Conservation (phyloP, 192 early-diverging fungal species). For the Coemansia sp. region DNA sequence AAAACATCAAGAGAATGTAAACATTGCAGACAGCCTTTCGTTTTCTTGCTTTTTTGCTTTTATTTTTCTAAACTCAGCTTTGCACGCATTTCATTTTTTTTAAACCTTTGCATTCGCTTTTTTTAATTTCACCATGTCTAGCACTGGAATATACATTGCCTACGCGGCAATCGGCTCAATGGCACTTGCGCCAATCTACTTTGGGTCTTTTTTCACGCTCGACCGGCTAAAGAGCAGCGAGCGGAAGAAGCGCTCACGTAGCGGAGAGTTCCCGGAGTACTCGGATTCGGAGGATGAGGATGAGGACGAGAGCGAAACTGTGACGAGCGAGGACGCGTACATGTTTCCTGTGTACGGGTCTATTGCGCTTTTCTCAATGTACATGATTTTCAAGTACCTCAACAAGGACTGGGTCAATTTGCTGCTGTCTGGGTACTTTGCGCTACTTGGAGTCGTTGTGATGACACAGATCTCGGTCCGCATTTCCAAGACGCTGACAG, state of each 20-base stretch:
- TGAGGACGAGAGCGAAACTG: conserved; percentile 73
- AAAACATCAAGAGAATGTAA: too few species aligned
- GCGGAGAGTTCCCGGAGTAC: conserved; percentile 41
- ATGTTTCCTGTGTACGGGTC: conserved; percentile 94
- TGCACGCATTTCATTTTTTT: too few species aligned
- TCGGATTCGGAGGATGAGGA: conserved; percentile 69
- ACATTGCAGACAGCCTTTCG: too few species aligned
- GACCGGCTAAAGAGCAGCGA: conserved; percentile 58
- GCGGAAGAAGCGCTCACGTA: conserved; percentile 35
- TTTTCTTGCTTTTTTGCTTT: too few species aligned
- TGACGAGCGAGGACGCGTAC: conserved; percentile 85
- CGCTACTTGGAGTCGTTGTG: conserved; percentile 77
- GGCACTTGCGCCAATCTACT: conserved; percentile 86
- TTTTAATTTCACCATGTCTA: too few species aligned
- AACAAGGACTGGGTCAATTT: conserved; percentile 82
- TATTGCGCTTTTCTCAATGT: conserved; percentile 74
- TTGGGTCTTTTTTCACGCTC: conserved; percentile 76
- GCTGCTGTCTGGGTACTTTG: conserved; percentile 84
- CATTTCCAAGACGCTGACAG: conserved; percentile 50
- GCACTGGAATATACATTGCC: conserved; percentile 58
- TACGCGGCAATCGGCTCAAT: conserved; percentile 82
- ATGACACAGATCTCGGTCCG: conserved; percentile 66
- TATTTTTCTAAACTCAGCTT: too few species aligned
- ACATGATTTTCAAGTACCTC: conserved; percentile 84
- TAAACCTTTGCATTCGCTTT: too few species aligned